Percentiles rank a stretch among this genome's conserved stretches.
phyloP scores from a whole-genome alignment of 805 yeast genomes.

The Saccharomycopsis vini region DNA sequence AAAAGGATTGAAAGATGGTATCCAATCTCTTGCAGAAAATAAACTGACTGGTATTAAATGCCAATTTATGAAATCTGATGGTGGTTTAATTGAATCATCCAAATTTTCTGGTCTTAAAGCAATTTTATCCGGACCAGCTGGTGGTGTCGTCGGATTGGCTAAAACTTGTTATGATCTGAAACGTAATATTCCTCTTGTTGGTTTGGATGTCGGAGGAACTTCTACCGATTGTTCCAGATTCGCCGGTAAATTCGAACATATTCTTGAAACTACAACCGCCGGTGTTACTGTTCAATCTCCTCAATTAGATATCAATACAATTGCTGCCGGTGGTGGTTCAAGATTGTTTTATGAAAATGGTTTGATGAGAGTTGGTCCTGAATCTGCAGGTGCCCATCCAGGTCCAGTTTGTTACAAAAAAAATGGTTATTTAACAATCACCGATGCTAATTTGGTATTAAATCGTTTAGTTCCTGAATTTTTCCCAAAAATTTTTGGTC shows the following conservation, averaged over 20 bases:
- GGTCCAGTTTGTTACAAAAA: conserved; percentile 71
- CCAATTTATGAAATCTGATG: conserved; percentile 94
- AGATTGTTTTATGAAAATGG: conserved; percentile 61
- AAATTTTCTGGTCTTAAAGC: conserved; percentile 83
- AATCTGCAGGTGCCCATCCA: conserved; percentile 80
- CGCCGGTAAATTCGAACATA: conserved; percentile 66
- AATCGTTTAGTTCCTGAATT: conserved; percentile 67
- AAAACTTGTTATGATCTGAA: conserved; percentile 59
- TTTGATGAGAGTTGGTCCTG: conserved; percentile 76
- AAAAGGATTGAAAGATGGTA: conserved; percentile 48
- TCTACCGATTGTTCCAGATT: conserved; percentile 78
- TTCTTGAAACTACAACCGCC: conserved; percentile 76
- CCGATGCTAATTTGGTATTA: conserved; percentile 71
- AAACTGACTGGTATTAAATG: conserved; percentile 43
- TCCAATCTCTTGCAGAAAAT: conserved; percentile 28
- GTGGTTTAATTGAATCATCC: conserved; percentile 81
- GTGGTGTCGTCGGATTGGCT: conserved; percentile 93
- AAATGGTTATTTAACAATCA: conserved; percentile 75
- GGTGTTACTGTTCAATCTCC: conserved; percentile 81
- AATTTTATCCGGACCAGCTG: conserved; percentile 93
- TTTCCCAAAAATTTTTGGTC: conserved; percentile 80
- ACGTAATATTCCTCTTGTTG: conserved; percentile 57
- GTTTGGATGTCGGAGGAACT: conserved; percentile 90
- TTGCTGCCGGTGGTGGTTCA: conserved; percentile 83
- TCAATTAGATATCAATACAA: conserved; percentile 72